Conservation (phyloP, 352 stramenopile species). For the Globisporangium yorkense region DNA sequence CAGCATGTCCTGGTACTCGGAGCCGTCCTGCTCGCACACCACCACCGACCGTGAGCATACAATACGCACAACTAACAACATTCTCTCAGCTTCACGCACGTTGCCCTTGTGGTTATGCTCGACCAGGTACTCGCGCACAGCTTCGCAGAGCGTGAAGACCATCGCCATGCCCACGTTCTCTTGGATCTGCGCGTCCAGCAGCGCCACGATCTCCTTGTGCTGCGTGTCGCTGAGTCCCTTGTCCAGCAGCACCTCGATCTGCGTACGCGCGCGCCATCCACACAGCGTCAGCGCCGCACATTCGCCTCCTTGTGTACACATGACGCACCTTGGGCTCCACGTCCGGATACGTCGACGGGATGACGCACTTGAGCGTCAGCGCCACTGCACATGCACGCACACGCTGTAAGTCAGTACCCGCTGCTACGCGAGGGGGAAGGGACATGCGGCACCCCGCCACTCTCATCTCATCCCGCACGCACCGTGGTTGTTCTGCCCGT, state of each 20-base stretch:
- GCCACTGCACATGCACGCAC: conserved; percentile 31
- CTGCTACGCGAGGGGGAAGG: not conserved
- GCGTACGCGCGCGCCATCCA: not conserved
- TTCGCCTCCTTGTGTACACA: not conserved
- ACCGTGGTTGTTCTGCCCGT: conserved; percentile 82
- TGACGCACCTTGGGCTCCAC: conserved; percentile 44
- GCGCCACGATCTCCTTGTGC: conserved; percentile 64
- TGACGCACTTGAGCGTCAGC: conserved; percentile 63
- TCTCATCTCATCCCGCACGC: not conserved
- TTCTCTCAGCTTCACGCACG: conserved; percentile 22
- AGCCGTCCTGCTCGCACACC: conserved; percentile 52
- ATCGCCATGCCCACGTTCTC: conserved; percentile 86
- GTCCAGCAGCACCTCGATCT: conserved; percentile 73
- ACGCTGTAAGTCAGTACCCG: not conserved
- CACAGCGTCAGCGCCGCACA: not conserved
- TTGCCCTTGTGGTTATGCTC: conserved; percentile 86
- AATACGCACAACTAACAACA: not conserved
- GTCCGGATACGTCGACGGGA: conserved; percentile 79
- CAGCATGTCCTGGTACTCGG: conserved; percentile 87
- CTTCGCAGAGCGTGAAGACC: conserved; percentile 84
- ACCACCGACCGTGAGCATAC: not conserved
- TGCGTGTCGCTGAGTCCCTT: conserved; percentile 77
- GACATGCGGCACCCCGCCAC: not conserved
- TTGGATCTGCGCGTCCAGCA: conserved; percentile 58
- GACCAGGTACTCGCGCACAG: conserved; percentile 79